These are phyloP conservation scores for Xerocomellus intermedius DNA, from an alignment of 768 basidiomycete species.

Conservation along the genomic window DNA sequence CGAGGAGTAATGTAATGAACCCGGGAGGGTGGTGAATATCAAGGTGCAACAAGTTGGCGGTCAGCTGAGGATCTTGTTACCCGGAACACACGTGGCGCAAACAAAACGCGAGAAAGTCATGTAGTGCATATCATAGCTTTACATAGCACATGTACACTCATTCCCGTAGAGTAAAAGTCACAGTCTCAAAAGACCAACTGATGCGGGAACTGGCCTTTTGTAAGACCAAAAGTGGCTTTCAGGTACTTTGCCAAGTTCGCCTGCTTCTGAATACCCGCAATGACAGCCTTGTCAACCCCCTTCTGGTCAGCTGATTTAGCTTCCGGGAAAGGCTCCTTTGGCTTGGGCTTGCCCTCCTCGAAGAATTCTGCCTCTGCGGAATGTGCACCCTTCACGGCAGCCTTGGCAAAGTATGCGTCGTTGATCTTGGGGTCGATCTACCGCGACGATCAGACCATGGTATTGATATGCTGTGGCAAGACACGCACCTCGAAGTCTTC, in stretches of 20 bases:
- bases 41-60: not conserved
- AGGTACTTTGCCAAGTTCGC: constrained; percentile 92
- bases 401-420: constrained; percentile 92
- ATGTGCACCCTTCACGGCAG: constrained; percentile 59
- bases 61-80: too few species aligned
- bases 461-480: not conserved
- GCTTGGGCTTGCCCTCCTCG: constrained; percentile 87
- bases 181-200: constrained; percentile 77
- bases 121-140: constrained; percentile 27
- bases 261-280: constrained; percentile 86
- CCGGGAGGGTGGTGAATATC: constrained; percentile 1
- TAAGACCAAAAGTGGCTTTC: constrained; percentile 87
- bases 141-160: constrained; percentile 16
- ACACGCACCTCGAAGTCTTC: constrained; percentile 64
- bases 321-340: constrained; percentile 82
- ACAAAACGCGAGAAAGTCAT: constrained; percentile 15
- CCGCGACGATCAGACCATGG: constrained; percentile 8
- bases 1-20: not conserved
- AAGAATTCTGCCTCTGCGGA: constrained; percentile 99
- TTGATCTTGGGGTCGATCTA: constrained; percentile 88
- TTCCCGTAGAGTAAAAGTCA: constrained; percentile 10
- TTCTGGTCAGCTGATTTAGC: constrained; percentile 92
- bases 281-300: constrained; percentile 72
- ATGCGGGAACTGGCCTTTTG: constrained; percentile 97
- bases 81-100: constrained; percentile 12